Base-by-base conservation (phyloP, 2,329 filamentous ascomycete species). In the Pseudonectria buxi region DNA sequence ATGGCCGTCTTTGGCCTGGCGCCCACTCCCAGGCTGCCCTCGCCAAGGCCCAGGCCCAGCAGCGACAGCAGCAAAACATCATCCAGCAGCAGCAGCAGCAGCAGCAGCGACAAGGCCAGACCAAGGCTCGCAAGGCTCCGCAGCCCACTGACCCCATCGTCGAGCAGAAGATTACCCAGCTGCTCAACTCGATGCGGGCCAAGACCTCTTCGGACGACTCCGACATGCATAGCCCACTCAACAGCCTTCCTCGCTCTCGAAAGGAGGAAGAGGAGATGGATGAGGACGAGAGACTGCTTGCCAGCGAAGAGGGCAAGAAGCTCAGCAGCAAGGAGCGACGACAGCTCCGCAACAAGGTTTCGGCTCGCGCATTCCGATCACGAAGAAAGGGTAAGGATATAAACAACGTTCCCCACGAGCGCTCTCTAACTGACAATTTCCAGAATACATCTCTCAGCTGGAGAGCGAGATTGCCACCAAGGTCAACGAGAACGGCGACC, bases 191-290 rank as follows among this genome's bases (percentile, higher is more conserved):
- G 35, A 95, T 96, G 82, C 81, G 89, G 50, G 78, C 86, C 47
- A 87, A 84, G 61, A 69, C 76, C 11, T 63, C 68, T 6, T 67
- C 71, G 4, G 62, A 68, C 12, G 72, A 77, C 11, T 63, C 68
- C 16, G 42, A 54, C 24, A 39, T 44, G 15, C 45, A 53, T 22
- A 69, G 76, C 32, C 69, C 74, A 16, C 60, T 81, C n/a, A 71
- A 78, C 37, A 82, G 86, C 57, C 75, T 87, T 50, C 71, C 82
- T 32, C 82, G 81, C 45, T 65, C 76, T 44, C 89, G 82, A 73
- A 96, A 96, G 72, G 88, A 95, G 29, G 89, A 96, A 54, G 89
- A 95, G 43, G 90, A 96, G 35, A 96, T 98, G 90, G 92, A 98
- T 51, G 90, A 95, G 61, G 92, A 96, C 53, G 92, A 96, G 71